Evolutionary conservation across 176 grass and related monocot species (phyloP).

Genomic region (Oryza longistaminata): DNA sequence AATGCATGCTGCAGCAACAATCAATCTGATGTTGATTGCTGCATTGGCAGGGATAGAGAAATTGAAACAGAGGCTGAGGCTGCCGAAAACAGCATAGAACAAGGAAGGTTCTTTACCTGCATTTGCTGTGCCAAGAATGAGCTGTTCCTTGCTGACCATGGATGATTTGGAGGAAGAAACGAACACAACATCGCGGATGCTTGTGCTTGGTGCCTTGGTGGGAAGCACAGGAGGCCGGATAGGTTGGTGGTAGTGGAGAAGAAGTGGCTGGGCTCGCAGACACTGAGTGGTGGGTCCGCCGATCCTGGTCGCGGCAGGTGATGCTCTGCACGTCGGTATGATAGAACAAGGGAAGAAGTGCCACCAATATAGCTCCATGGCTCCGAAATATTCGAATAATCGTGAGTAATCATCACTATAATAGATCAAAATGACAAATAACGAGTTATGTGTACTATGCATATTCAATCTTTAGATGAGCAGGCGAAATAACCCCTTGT

Average conservation of each 20-base stretch:
- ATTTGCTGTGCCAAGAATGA: neutral
- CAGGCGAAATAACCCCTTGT: too few relatives aligned
- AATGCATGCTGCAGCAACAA: neutral
- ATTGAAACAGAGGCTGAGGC: neutral
- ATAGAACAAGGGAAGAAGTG: neutral
- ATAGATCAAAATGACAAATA: too few relatives aligned
- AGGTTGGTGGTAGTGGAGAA: conserved; percentile 30
- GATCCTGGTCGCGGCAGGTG: neutral
- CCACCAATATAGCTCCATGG: too few relatives aligned
- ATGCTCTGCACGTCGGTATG: conserved; percentile 35
- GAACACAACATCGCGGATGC: neutral
- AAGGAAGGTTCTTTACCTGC: neutral
- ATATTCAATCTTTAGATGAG: too few relatives aligned
- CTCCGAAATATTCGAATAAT: too few relatives aligned
- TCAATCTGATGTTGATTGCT: neutral
- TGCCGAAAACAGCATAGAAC: neutral
- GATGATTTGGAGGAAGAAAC: neutral
- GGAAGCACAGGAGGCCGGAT: neutral
- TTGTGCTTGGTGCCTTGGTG: neutral
- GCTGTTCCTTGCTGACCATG: neutral
- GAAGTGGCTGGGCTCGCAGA: conserved; percentile 18
- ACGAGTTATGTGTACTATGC: too few relatives aligned
- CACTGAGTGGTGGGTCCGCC: neutral
- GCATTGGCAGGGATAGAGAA: neutral
- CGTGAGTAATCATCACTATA: too few relatives aligned